Base-by-base conservation (phyloP, 2,329 filamentous ascomycete species). In the Aschersonia sp. region DNA sequence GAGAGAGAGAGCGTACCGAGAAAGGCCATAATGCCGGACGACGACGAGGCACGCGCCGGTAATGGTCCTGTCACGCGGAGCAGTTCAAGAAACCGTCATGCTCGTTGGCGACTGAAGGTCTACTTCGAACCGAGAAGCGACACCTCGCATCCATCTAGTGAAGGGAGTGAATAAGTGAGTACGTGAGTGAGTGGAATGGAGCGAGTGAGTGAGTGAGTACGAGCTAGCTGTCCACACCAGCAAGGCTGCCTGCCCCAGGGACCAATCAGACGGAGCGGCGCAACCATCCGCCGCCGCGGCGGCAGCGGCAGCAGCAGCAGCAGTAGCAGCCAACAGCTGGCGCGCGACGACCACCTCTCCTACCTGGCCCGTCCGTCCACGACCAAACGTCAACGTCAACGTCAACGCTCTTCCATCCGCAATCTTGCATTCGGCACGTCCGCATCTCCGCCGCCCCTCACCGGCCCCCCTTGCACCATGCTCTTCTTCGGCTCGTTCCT, bases 401-500 rank as follows among this genome's bases (percentile, higher is more conserved):
- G 14, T 22, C 40, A 39, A 29, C 32, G 8, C 33, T 9, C 12
- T 37, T 12, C 12, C 33, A 37, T 40, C 29, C 29, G 12, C 44
- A 30, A 11, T 29, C 4, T 14, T 29, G 5, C 44, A 14, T 9
- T 35, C 46, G 42, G 47, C 14, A 46, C 39, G 42, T 39, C 47
- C 46, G 33, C 48, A 37, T 33, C 35, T 29, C 43, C 46, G 40
- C 50, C 42, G 30, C 35, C 42, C 37, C n/a, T 33, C 42, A 46
- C 44, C 43, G 37, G 9, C 12, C 14, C n/a, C n/a, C 37, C 10
- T 32, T 6, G 53, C 58, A 60, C 49, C 46, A 86, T 87, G 82
- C 71, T 87, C 54, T 76, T 89, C 69, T 68, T 79, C 53, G 75
- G 75, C 47, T 85, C 80, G 58, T 74, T 92, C 50, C 72, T 92